These are phyloP conservation scores for Biancaea sappan DNA, from an alignment of 306 rosid species.

Conservation along the genomic window DNA sequence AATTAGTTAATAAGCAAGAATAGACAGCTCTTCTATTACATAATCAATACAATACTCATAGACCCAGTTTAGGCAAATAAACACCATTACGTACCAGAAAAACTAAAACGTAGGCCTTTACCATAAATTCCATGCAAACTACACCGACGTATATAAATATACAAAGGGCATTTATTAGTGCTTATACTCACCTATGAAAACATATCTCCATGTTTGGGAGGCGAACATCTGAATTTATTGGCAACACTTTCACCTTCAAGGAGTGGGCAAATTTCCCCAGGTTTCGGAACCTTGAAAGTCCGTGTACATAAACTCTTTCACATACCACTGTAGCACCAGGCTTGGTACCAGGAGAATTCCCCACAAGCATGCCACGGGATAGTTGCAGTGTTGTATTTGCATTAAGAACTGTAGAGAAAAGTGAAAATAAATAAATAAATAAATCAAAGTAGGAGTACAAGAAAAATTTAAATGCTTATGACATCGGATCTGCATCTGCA, in stretches of 20 bases:
- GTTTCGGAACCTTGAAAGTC: slow-evolving; percentile 68
- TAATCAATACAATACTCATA: slow-evolving; percentile 16
- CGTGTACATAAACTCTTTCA: slow-evolving; percentile 70
- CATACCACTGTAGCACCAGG: slow-evolving; percentile 58
- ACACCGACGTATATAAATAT: neutral
- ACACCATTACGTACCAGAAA: neutral
- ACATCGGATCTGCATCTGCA: neutral
- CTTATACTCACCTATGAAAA: slow-evolving; percentile 77
- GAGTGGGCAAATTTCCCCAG: slow-evolving; percentile 63
- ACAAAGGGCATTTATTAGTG: neutral
- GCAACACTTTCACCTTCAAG: slow-evolving; percentile 63
- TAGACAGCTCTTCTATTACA: neutral
- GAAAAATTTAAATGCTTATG: slow-evolving; percentile 2
- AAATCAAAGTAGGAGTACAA: neutral
- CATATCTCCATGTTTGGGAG: slow-evolving; percentile 65
- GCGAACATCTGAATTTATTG: slow-evolving; percentile 42
- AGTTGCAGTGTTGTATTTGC: slow-evolving; percentile 54
- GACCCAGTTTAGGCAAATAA: neutral
- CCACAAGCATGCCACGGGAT: slow-evolving; percentile 58
- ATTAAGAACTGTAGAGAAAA: slow-evolving; percentile 59
- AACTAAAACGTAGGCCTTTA: neutral
- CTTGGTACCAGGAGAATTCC: slow-evolving; percentile 68
- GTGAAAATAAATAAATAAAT: neutral
- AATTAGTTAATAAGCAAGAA: slow-evolving; percentile 13
- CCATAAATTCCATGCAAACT: neutral